Base-by-base conservation (phyloP, 2,329 filamentous ascomycete genomes). In the Colletotrichum gigasporum region DNA sequence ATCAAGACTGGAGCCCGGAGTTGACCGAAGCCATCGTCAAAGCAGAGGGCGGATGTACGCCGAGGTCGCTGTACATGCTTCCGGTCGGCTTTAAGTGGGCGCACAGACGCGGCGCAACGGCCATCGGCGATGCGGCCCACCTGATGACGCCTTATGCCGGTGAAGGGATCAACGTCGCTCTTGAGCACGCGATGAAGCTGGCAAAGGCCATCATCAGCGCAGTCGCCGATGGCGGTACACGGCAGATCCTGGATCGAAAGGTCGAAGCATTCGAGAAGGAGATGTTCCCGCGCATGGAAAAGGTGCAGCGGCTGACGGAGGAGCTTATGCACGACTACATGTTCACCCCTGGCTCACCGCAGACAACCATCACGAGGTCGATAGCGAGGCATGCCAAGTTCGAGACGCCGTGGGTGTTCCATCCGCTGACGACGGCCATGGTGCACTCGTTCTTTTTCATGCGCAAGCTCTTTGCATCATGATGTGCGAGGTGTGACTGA, bases 81-180 rank as follows among this genome's bases (percentile, higher is more conserved):
- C 85, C 86, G 0, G 71, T 83, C 2, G 82, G 82, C 2, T 71
- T 78, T 45, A 71, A 68, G 2, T 89, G 86, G 85, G 63, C 77
- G 39, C 78, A 82, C 48, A 75, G 74, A 16, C 71, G 74, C 5
- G 85, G 85, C 0, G 70, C 85, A 4, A 88, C 87, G 0, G 70
- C 88, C 12, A 77, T 89, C 24, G 87, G 87, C 5, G 86, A 90
- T 68, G 84, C 87, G 1, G 87, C 87, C 7, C 86, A 90, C 71
- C 69, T 88, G 20, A 87, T 87, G 84, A 81, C 82, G 1, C 84
- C 84, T 0, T 86, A 83, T 66, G 83, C 83, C 1, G 87, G 87
- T 5, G 86, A 87, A 61, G 87, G 87, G 2, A 86, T 88, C 24
- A 89, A 90, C 69, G 75, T 82, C 18, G 85, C 80, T 2, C 80